A percentile compares a stretch with the other conserved stretches of the same genome.
Conservation (phyloP, 2,329 filamentous ascomycete genomes). For the Tympanopsis confertula region DNA sequence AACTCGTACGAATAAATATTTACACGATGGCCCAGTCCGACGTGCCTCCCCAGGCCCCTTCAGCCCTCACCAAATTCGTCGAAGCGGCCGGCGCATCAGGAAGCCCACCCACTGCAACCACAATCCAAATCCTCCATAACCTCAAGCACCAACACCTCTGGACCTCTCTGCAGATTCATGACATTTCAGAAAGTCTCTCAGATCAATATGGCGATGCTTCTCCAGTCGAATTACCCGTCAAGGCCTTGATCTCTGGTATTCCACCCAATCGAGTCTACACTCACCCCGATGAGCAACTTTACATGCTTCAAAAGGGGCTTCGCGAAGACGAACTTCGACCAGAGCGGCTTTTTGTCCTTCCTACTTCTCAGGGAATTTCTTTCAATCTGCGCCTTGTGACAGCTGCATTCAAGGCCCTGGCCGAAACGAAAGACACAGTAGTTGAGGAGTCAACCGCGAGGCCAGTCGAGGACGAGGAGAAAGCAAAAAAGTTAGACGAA, state of each 20-base stretch:
- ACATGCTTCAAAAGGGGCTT: conserved; percentile 37
- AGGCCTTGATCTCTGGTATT: conserved; percentile 45
- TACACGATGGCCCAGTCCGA: too few relatives aligned
- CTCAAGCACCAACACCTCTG: conserved; percentile 52
- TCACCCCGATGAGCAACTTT: conserved; percentile 53
- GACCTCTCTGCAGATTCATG: conserved; percentile 41
- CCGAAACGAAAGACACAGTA: conserved; percentile 7
- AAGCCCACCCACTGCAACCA: conserved; percentile 11
- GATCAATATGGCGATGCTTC: too few relatives aligned
- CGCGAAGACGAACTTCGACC: conserved; percentile 29
- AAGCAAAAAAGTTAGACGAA: conserved; percentile 1
- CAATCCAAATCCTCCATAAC: conserved; percentile 48
- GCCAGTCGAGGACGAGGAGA: too few relatives aligned
- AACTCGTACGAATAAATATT: too few relatives aligned
- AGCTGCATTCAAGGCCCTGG: conserved; percentile 41
- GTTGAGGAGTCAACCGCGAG: neutral
- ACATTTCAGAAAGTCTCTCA: conserved; percentile 13
- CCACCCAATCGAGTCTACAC: conserved; percentile 48
- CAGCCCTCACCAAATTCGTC: conserved; percentile 26
- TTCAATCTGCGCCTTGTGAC: conserved; percentile 45
- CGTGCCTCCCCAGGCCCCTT: conserved; percentile 11
- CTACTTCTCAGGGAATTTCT: conserved; percentile 42
- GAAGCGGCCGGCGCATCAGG: conserved; percentile 11
- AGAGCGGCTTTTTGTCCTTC: conserved; percentile 47
- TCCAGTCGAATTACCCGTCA: conserved; percentile 20